Conservation (phyloP, 148 eudicot species). For the Persicaria maculosa region DNA sequence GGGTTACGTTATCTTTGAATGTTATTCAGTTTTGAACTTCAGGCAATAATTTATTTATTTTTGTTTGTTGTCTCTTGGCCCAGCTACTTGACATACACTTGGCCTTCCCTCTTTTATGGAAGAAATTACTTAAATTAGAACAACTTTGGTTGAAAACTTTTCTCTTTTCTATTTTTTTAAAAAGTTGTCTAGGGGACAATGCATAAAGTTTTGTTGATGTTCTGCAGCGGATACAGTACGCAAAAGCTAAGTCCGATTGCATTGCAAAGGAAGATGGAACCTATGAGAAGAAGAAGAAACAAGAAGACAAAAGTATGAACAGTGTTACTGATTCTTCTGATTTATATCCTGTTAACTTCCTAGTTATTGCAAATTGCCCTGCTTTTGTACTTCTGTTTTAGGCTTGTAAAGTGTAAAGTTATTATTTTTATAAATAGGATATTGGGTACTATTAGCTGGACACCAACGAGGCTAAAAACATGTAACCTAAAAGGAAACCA, state of each 20-base stretch:
- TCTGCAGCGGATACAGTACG: conserved; percentile 87
- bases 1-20: conserved; percentile 14
- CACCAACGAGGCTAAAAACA: not conserved
- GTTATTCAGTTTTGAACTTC: not conserved
- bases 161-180: no score
- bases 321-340: not conserved
- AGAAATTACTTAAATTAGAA: not conserved
- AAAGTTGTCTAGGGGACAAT: not conserved
- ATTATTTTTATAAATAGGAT: not conserved
- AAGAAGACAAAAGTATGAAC: conserved; percentile 69
- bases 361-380: not conserved
- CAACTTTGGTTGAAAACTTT: not conserved
- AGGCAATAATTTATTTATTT: not conserved
- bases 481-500: not conserved
- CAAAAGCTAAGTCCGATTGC: conserved; percentile 88
- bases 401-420: not conserved
- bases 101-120: no score
- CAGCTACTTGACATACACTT: no score
- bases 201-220: not conserved
- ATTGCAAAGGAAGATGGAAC: conserved; percentile 82
- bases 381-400: not conserved
- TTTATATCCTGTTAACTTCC: not conserved
- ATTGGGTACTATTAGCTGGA: not conserved
- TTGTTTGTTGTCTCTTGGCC: no score
- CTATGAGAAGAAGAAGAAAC: conserved; percentile 74